Evolutionary conservation across 140 eudicot species (phyloP).

Genomic region (Oenanthe javanica): DNA sequence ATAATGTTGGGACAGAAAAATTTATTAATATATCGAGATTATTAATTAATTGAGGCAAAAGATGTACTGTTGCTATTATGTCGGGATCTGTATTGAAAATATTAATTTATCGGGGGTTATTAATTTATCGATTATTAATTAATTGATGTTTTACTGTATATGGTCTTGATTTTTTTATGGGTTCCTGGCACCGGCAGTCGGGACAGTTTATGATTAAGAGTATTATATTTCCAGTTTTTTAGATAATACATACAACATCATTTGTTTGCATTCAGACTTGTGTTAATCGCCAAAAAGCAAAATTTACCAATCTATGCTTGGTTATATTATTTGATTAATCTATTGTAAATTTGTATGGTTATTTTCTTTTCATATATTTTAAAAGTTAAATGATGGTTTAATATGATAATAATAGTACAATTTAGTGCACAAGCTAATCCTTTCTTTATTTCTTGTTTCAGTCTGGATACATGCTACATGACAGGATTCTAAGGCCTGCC

Average conservation of each 20-base stretch:
- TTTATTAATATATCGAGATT: no score
- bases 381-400: not conserved
- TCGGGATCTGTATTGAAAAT: no score
- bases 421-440: not conserved
- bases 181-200: not conserved
- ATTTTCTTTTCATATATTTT: not conserved
- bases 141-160: no score
- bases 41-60: no score
- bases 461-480: conserved; percentile 78
- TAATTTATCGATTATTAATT: no score
- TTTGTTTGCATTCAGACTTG: not conserved
- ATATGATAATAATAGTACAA: not conserved
- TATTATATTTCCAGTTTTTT: not conserved
- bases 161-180: no score
- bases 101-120: no score
- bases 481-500: conserved; percentile 74
- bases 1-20: no score
- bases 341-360: not conserved
- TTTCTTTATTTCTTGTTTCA: conserved; percentile 11
- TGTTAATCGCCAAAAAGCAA: not conserved
- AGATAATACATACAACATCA: not conserved
- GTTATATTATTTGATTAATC: not conserved
- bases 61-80: no score
- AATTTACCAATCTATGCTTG: not conserved
- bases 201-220: not conserved